phyloP scores from a whole-genome alignment of 768 basidiomycete genomes.

The Agaricus sinodeliciosus region DNA sequence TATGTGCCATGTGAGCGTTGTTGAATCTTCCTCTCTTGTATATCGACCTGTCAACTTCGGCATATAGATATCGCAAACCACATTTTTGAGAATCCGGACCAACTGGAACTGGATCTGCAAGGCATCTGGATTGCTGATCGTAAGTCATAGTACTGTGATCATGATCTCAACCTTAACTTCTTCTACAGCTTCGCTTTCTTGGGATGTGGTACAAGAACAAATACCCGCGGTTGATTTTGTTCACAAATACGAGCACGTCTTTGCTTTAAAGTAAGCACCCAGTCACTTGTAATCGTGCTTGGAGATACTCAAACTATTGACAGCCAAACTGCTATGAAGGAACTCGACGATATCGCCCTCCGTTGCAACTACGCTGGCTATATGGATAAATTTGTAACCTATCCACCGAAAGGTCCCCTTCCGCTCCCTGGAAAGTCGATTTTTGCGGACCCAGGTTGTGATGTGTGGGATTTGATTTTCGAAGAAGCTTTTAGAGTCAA shows the following conservation, averaged over 20 bases:
- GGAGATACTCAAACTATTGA: neutral
- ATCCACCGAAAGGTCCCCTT: conserved; percentile 58
- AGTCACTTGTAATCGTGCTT: too few species aligned
- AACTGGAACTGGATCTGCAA: conserved; percentile 50
- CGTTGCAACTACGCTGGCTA: conserved; percentile 63
- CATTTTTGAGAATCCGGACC: conserved; percentile 52
- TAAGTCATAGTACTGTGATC: conserved; percentile 23
- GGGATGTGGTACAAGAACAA: conserved; percentile 57
- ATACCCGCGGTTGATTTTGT: conserved; percentile 74
- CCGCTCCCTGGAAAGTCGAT: conserved; percentile 61
- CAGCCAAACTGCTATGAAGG: conserved; percentile 55
- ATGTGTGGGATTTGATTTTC: conserved; percentile 64
- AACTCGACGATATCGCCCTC: conserved; percentile 46
- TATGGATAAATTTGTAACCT: conserved; percentile 53
- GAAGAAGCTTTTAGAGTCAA: conserved; percentile 55
- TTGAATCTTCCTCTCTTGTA: neutral
- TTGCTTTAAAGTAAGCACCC: conserved; percentile 58
- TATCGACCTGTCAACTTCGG: neutral
- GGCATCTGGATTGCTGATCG: conserved; percentile 74
- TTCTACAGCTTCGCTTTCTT: conserved; percentile 46
- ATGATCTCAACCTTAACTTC: neutral
- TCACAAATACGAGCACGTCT: conserved; percentile 62
- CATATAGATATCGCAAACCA: conserved; percentile 64
- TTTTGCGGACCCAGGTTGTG: conserved; percentile 43
- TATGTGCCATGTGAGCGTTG: conserved; percentile 46